Evolutionary conservation across 2,329 filamentous ascomycete genomes (phyloP), one percentile per base, ranked within the genome.

Genomic region (Calonectria multiphialidica): DNA sequence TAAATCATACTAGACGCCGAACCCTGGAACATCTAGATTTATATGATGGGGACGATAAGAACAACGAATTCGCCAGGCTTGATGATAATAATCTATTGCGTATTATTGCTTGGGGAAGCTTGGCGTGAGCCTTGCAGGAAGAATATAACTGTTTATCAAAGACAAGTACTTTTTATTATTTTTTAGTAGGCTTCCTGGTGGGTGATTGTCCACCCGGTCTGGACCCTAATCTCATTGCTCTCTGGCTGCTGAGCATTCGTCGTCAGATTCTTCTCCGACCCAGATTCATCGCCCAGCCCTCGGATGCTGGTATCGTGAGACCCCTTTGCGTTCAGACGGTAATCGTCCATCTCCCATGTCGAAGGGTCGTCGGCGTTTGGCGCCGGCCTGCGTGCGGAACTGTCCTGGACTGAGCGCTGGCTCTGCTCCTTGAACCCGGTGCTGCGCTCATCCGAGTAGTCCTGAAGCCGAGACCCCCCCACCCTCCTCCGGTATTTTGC

Each of bases 401-500:
- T 77, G 1, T 55, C 65, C 4, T 45, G 47, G 25, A 70, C 78
- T 6, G 74, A 61, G 47, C 47, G 53, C 44, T 72, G 72, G 53
- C 76, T 78, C n/a, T 65, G 62, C 23, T 78, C 76, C 5, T 62
- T 71, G 40, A 76, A 79, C 1, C 72, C 75, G 0, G 71, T 72
- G 25, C 72, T 72, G 15, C 76, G 61, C 28, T 78, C 76, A 42
- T 73, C 75, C 7, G 78, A 78, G 23, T 77, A 79, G 28, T 83
- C 80, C 10, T 76, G 66, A 3, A 81, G 64, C 42, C 77, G 76
- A 7, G 81, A 83, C 0, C 80, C 80, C 5, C 81, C 81, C 68
- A 81, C 79, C 49, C 80, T 74, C 66, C 82, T 79, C 71, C 77
- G 80, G 70, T 81, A 83, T 62, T 78, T 77, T 15, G 75, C 74